Conservation (phyloP, 2,329 filamentous ascomycete genomes). For the Coniella vitis region DNA sequence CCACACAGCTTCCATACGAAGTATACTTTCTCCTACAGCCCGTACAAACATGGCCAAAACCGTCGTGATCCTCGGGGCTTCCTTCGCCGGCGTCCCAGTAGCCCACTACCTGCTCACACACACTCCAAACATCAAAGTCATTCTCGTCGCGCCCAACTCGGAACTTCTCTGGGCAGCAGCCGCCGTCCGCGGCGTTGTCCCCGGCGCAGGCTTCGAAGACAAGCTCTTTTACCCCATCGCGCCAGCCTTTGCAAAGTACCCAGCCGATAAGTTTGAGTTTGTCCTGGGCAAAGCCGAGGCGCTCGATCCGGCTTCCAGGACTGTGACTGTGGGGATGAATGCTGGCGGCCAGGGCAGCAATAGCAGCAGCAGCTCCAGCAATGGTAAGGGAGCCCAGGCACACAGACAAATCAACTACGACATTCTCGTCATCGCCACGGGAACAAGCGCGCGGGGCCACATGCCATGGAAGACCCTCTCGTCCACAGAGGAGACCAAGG, state of each 20-base stretch:
- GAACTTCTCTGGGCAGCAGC: conserved; percentile 46
- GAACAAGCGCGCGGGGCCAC: conserved; percentile 33
- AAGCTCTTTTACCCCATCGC: conserved; percentile 45
- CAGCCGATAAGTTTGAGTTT: conserved; percentile 42
- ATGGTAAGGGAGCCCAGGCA: too few species aligned
- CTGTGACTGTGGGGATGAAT: conserved; percentile 33
- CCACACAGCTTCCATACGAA: too few species aligned
- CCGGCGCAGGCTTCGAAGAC: conserved; percentile 33
- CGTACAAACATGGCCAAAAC: conserved; percentile 20
- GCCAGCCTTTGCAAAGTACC: conserved; percentile 42
- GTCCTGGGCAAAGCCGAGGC: conserved; percentile 40
- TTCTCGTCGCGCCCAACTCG: conserved; percentile 40
- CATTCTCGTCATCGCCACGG: conserved; percentile 49
- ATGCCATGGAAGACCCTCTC: conserved; percentile 45
- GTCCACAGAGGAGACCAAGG: conserved; percentile 35
- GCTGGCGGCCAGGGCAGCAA: conserved; percentile 22
- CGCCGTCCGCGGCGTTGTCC: conserved; percentile 39
- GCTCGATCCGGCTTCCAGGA: conserved; percentile 35
- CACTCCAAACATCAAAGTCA: conserved; percentile 34
- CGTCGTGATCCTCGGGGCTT: conserved; percentile 45
- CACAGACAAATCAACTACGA: conserved; percentile 38
- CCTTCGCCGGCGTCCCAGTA: conserved; percentile 38
- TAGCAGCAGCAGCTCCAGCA: too few species aligned
- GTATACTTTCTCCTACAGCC: background rate
- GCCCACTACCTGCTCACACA: conserved; percentile 45